phyloP scores from a whole-genome alignment of 345 rosid genomes.

The Excoecaria cochinchinensis region DNA sequence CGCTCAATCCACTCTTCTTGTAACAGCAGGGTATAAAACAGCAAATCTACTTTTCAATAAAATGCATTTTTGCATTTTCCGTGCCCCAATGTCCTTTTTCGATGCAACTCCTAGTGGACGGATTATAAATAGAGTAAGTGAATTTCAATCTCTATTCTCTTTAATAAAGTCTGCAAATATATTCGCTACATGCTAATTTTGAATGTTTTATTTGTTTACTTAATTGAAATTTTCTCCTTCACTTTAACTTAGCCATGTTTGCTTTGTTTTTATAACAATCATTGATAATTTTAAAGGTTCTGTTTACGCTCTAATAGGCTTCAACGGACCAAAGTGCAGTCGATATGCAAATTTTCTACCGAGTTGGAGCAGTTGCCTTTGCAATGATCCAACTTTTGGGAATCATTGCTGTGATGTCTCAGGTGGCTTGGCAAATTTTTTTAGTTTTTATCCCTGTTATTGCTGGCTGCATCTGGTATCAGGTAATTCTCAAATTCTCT shows the following conservation, averaged over 20 bases:
- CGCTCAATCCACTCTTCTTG: conserved; percentile 42
- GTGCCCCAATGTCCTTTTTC: conserved; percentile 81
- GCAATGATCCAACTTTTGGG: conserved; percentile 57
- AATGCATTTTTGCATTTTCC: conserved; percentile 63
- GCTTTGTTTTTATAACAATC: not conserved
- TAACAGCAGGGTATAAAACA: conserved; percentile 53
- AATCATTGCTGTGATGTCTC: conserved; percentile 71
- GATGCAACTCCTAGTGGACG: conserved; percentile 75
- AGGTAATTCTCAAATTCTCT: conserved; percentile 43
- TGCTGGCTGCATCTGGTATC: conserved; percentile 64
- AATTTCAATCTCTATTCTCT: not conserved
- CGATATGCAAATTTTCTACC: conserved; percentile 51
- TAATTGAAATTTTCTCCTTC: not conserved
- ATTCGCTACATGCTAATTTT: not conserved
- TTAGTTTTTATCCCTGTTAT: conserved; percentile 64
- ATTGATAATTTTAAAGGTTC: not conserved
- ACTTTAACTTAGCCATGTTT: not conserved
- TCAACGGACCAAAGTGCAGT: conserved; percentile 72
- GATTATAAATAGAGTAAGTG: conserved; percentile 58
- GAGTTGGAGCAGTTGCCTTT: conserved; percentile 45
- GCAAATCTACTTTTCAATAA: conserved; percentile 60
- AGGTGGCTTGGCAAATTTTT: conserved; percentile 81
- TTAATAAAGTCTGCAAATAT: too few species aligned
- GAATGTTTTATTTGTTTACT: not conserved
- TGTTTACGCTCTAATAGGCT: conserved; percentile 42